Base-by-base conservation (phyloP, 768 basidiomycete genomes). In the Hortiboletus campestris region DNA sequence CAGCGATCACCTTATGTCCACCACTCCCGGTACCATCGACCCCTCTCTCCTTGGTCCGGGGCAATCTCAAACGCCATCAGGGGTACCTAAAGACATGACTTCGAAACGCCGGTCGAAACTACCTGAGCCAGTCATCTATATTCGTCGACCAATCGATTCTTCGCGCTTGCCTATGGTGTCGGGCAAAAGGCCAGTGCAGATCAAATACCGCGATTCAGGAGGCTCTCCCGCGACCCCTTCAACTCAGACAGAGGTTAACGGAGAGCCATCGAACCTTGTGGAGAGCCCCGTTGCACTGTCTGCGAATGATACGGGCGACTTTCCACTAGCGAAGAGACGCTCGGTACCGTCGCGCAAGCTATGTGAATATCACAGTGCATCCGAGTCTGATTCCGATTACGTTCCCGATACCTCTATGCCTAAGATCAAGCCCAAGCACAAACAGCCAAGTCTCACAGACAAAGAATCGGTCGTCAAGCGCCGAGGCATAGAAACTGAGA, bases 111-210 rank as follows among this genome's bases (percentile, higher is more conserved):
- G 62, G 4, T 40, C 59, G 6, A 59, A 51, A 14, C 31, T 68
- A 16, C 58, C 71, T 1, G 62, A 64, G 14, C 69, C 71, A 6
- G 53, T 71, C 35, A 59, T 71, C 20, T 71, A 71, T 38, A 43
- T 71, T n/a, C 71, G 69, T 42, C 63, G 69, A 44, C 68, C 69
- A 2, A 54, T 62, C 2, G 60, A 70, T 41, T 47, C 62, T 4
- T 66, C 62, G 11, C 39, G 46, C 14, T 20, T 66, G 2, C 67
- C 71, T 32, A 11, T 59, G 38, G 31, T 57, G 13, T 47, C 63
- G 1, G 60, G 64, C 34, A 68, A 65, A 46, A 62, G 66, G 17
- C 16, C 65, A 1, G 69, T 71, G 16, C 69, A 62, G 45, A 71
- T 71, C 50, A 71, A 72, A 39, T 71, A 69, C 20, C 71, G 69